Conservation (phyloP, 2,329 filamentous ascomycete genomes). For the Fusarium sp. region DNA sequence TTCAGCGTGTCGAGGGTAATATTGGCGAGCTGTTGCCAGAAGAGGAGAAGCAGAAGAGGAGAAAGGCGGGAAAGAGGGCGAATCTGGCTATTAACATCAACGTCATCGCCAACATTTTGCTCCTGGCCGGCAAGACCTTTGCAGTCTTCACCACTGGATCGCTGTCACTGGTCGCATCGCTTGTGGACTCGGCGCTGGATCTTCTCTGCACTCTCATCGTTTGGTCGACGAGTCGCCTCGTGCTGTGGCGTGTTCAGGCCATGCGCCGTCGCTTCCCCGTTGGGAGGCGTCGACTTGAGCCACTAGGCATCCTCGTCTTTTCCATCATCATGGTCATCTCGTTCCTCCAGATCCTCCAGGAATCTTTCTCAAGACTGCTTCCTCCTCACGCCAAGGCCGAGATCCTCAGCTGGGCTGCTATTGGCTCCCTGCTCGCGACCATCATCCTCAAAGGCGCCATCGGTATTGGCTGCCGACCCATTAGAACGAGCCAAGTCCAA, state of each 20-base stretch:
- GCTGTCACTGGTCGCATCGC: constrained; percentile 81
- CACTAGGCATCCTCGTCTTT: constrained; percentile 83
- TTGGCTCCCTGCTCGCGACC: constrained; percentile 75
- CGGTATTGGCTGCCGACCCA: constrained; percentile 86
- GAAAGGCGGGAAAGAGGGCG: constrained; percentile 43
- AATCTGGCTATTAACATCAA: constrained; percentile 85
- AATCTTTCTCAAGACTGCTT: constrained; percentile 75
- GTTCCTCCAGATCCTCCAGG: constrained; percentile 81
- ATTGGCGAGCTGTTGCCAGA: constrained; percentile 52
- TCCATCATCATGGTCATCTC: constrained; percentile 88
- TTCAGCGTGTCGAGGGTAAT: constrained; percentile 51
- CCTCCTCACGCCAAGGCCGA: constrained; percentile 67
- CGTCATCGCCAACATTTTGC: constrained; percentile 79
- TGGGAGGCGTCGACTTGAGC: constrained; percentile 78
- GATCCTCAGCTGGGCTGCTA: constrained; percentile 48
- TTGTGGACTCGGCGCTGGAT: constrained; percentile 84
- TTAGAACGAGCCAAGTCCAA: constrained; percentile 87
- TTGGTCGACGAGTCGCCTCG: constrained; percentile 82
- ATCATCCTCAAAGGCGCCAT: constrained; percentile 86
- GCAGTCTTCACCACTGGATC: constrained; percentile 86
- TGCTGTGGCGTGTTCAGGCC: constrained; percentile 67
- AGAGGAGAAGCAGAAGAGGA: constrained; percentile 50
- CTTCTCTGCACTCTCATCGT: constrained; percentile 85
- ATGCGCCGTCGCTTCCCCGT: constrained; percentile 79
- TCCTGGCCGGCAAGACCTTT: constrained; percentile 81